These are phyloP conservation scores for Klebsormidium nitens DNA, from an alignment of 139 green algal genomes.

Conservation along the genomic window DNA sequence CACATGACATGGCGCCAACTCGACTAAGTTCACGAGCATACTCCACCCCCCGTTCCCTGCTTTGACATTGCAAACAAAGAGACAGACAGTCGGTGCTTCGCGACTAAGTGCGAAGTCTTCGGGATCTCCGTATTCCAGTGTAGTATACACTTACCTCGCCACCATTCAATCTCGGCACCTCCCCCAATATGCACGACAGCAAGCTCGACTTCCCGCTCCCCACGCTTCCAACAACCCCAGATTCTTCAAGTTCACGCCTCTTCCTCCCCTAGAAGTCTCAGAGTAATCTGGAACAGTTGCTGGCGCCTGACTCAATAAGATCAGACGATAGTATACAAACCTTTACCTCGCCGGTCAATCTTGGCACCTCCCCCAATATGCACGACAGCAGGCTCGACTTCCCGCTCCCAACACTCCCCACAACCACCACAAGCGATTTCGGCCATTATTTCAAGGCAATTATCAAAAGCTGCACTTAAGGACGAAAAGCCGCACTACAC, in stretches of 20 bases:
- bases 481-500: too few relatives aligned
- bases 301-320: too few relatives aligned
- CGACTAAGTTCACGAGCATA: neutral
- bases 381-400: slow-evolving; percentile 15
- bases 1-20: neutral
- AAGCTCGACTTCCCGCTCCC: slow-evolving; percentile 18
- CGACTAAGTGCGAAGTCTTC: too few relatives aligned
- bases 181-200: neutral
- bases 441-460: too few relatives aligned
- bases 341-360: neutral
- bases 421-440: slow-evolving; percentile 38
- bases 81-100: too few relatives aligned
- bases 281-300: too few relatives aligned
- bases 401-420: slow-evolving; percentile 18
- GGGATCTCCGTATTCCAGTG: too few relatives aligned
- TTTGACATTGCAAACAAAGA: slow-evolving; percentile 8
- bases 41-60: slow-evolving; percentile 12
- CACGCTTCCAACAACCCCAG: slow-evolving; percentile 20
- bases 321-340: too few relatives aligned
- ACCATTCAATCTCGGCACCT: neutral
- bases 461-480: too few relatives aligned
- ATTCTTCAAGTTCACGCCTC: too few relatives aligned
- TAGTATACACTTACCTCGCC: neutral
- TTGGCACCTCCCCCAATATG: slow-evolving; percentile 1
- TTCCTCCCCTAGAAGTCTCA: too few relatives aligned